Evolutionary conservation across 495 filamentous ascomycete genomes (phyloP).

Genomic region (Aspergillus nidulans): DNA sequence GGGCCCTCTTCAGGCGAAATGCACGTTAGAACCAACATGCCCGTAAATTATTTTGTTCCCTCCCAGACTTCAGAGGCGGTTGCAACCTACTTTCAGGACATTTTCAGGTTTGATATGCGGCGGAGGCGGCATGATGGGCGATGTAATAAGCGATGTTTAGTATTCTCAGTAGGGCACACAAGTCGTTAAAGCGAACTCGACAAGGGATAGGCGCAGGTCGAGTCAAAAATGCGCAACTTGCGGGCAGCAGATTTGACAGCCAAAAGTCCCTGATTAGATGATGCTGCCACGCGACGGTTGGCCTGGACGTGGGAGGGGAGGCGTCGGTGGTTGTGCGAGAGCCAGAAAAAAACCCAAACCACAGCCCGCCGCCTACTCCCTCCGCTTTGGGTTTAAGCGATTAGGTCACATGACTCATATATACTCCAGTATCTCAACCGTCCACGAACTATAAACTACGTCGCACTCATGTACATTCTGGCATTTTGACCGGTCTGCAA

Average conservation of each 20-base stretch:
- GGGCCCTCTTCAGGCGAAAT: slow-evolving; percentile 58
- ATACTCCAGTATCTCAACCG: not conserved
- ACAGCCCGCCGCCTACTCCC: slow-evolving; percentile 10
- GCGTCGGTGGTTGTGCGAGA: slow-evolving; percentile 39
- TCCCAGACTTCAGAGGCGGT: not conserved
- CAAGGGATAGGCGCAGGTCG: slow-evolving; percentile 2
- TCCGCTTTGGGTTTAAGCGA: slow-evolving; percentile 43
- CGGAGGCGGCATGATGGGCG: slow-evolving; percentile 81
- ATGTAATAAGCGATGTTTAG: slow-evolving; percentile 15
- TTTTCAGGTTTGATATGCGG: slow-evolving; percentile 98
- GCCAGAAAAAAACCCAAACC: slow-evolving; percentile 31
- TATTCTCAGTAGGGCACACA: slow-evolving; percentile 10
- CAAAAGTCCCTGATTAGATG: slow-evolving; percentile 17
- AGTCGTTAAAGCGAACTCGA: slow-evolving; percentile 4
- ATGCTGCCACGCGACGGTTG: slow-evolving; percentile 43
- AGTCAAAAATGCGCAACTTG: slow-evolving; percentile 20
- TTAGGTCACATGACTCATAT: slow-evolving; percentile 21
- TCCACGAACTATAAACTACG: not conserved
- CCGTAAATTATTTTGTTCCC: not conserved
- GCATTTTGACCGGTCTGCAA: not conserved
- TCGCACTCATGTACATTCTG: not conserved
- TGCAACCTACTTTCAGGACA: slow-evolving; percentile 78
- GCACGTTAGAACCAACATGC: not conserved
- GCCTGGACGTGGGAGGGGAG: slow-evolving; percentile 24
- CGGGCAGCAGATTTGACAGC: slow-evolving; percentile 24